Conservation (phyloP, 495 filamentous ascomycete species). For the Hypoxylon fragiforme region DNA sequence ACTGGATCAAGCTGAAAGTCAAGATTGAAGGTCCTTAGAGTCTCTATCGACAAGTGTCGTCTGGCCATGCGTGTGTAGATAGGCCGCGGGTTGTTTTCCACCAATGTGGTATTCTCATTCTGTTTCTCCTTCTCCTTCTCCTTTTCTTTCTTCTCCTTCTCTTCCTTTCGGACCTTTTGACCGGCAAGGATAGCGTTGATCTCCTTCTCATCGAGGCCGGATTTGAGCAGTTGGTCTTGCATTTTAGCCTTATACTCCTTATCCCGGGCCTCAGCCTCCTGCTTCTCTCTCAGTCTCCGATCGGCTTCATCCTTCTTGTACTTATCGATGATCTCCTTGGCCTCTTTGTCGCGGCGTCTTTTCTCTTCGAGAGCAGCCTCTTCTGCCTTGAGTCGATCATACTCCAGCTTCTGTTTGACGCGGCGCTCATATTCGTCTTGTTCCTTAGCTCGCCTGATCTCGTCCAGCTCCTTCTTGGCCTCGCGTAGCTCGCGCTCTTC, state of each 20-base stretch:
- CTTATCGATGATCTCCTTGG: constrained; percentile 58
- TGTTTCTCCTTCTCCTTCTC: constrained; percentile 22
- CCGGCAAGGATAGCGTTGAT: constrained; percentile 57
- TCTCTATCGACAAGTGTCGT: constrained; percentile 59
- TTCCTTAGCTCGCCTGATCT: constrained; percentile 45
- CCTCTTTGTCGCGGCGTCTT: constrained; percentile 58
- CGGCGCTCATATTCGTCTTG: constrained; percentile 51
- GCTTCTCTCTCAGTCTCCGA: constrained; percentile 47
- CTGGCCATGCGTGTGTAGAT: constrained; percentile 62
- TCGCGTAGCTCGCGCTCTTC: constrained; percentile 49
- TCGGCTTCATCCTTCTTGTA: constrained; percentile 60
- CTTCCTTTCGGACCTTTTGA: constrained; percentile 49
- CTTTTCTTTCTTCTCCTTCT: constrained; percentile 27
- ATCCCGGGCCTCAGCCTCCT: constrained; percentile 52
- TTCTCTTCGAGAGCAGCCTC: constrained; percentile 50
- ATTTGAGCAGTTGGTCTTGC: constrained; percentile 53
- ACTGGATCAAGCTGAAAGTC: constrained; percentile 58
- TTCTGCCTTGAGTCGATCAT: constrained; percentile 63
- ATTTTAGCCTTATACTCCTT: constrained; percentile 54
- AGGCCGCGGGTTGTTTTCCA: constrained; percentile 39
- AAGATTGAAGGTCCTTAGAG: constrained; percentile 52
- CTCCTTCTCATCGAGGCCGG: constrained; percentile 55
- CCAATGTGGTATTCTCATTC: constrained; percentile 7
- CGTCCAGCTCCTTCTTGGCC: constrained; percentile 52
- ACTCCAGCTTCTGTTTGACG: constrained; percentile 55